phyloP scores from a whole-genome alignment of 2,329 filamentous ascomycete genomes.

The Reticulascus tulasneorum region DNA sequence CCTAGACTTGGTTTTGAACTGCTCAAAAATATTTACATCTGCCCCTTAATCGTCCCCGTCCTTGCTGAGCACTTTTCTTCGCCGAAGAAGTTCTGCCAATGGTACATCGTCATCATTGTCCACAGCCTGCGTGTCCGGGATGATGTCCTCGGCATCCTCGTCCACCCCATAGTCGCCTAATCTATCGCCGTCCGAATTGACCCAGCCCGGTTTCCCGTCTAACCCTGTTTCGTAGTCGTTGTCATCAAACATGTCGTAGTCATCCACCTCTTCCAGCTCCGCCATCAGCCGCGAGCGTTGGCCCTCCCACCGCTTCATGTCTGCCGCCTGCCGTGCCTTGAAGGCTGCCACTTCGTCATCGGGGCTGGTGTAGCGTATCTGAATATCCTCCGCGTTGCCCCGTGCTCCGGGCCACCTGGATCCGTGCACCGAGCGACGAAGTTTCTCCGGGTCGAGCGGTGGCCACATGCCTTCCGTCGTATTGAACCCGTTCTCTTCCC shows the following conservation, averaged over 20 bases:
- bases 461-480: conserved; percentile 58
- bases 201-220: conserved; percentile 52
- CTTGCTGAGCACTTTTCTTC: conserved; percentile 39
- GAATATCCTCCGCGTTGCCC: conserved; percentile 26
- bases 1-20: neutral
- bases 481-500: conserved; percentile 76
- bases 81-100: conserved; percentile 61
- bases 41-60: conserved; percentile 24
- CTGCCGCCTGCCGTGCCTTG: conserved; percentile 42
- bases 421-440: conserved; percentile 36
- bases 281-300: conserved; percentile 36
- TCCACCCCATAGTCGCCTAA: conserved; percentile 77
- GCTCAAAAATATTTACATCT: neutral
- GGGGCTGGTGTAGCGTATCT: conserved; percentile 30
- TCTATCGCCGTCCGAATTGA: conserved; percentile 70
- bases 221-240: conserved; percentile 52
- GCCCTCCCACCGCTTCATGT: conserved; percentile 32
- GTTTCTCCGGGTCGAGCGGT: conserved; percentile 58
- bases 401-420: conserved; percentile 34
- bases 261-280: conserved; percentile 51
- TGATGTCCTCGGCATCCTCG: conserved; percentile 58
- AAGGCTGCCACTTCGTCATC: conserved; percentile 48
- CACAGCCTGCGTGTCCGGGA: conserved; percentile 19
- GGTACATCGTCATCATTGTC: conserved; percentile 59
- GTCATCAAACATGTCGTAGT: conserved; percentile 39